Percentiles rank a stretch among this genome's conserved stretches.
Conservation (phyloP, 768 basidiomycete species). For the Baorangia bicolor region DNA sequence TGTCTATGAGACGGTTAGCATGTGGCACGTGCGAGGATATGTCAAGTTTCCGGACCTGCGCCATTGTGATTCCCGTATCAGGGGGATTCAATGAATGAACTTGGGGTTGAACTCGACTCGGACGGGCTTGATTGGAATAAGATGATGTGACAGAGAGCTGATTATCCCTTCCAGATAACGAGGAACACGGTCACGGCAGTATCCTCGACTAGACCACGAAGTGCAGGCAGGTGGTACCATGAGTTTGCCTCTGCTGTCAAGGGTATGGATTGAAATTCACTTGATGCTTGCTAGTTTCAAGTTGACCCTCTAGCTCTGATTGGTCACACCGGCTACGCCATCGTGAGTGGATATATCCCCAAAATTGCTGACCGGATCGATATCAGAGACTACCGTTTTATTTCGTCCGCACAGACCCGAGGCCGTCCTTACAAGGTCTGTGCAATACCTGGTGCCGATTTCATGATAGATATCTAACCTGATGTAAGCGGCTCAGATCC, state of each 20-base stretch:
- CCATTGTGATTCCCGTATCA: not conserved
- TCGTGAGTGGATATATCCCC: not conserved
- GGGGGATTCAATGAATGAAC: not conserved
- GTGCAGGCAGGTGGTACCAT: not conserved
- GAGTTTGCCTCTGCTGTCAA: not conserved
- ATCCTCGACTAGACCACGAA: not conserved
- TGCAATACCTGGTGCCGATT: not conserved
- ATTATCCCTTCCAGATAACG: not conserved
- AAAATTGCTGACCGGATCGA: not conserved
- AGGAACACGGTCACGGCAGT: not conserved
- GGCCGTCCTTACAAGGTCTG: not conserved
- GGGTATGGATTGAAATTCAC: not conserved
- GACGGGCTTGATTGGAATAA: not conserved
- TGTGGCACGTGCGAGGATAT: not conserved
- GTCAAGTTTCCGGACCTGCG: slow-evolving; percentile 8
- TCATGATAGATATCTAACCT: not conserved
- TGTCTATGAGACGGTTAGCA: slow-evolving; percentile 8
- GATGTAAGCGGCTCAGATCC: not conserved
- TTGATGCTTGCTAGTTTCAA: not conserved
- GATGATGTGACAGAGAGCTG: not conserved
- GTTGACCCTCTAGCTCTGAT: not conserved
- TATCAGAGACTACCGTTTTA: not conserved
- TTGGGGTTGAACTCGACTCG: not conserved
- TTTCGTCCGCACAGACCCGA: not conserved
- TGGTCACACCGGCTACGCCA: not conserved